phyloP scores from a whole-genome alignment of 2,329 filamentous ascomycete genomes.

The Aspergillus puulaauensis region DNA sequence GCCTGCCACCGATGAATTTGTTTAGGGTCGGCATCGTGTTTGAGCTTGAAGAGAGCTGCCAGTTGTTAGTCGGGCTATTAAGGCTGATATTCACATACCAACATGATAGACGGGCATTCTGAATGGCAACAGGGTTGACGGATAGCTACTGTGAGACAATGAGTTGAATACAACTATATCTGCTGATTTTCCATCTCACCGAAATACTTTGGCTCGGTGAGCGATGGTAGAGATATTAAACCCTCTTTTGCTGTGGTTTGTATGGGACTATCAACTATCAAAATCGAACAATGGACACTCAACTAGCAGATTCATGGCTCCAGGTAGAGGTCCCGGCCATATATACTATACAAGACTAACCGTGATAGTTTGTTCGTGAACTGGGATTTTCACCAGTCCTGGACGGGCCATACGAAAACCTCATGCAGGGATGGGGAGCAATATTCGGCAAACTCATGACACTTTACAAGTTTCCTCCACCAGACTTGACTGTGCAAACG shows the following conservation, averaged over 20 bases:
- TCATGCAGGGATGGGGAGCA: neutral
- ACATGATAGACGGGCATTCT: neutral
- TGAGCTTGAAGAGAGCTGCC: neutral
- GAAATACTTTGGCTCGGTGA: neutral
- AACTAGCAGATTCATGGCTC: neutral
- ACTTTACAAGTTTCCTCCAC: neutral
- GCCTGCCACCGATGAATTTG: neutral
- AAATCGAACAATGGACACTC: neutral
- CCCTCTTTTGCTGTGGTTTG: neutral
- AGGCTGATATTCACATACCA: neutral
- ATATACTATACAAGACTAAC: neutral
- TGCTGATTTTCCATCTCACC: neutral
- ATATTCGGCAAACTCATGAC: neutral
- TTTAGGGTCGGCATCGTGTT: neutral
- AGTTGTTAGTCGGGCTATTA: neutral
- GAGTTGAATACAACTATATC: neutral
- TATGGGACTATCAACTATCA: neutral
- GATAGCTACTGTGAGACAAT: neutral
- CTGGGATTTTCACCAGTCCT: neutral
- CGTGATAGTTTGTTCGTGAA: neutral
- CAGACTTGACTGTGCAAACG: constrained; percentile 3
- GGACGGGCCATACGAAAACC: neutral
- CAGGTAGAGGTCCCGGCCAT: neutral
- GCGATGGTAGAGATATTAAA: neutral
- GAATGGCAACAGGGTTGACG: neutral